phyloP scores from a whole-genome alignment of 2,329 filamentous ascomycete species.

The Penicillium sp. region DNA sequence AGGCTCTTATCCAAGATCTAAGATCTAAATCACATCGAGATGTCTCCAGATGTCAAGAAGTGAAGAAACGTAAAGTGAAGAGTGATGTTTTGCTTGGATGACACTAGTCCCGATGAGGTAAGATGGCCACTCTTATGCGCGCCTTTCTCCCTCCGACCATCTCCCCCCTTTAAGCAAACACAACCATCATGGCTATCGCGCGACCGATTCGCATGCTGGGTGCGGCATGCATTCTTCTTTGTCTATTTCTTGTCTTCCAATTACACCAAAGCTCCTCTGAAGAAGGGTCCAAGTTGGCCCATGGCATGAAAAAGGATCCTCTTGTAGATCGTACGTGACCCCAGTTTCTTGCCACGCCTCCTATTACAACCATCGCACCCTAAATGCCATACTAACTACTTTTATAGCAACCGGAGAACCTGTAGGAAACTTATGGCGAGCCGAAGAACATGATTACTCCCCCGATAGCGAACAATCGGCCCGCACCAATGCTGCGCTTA shows the following conservation, averaged over 20 bases:
- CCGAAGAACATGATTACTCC: slow-evolving; percentile 66
- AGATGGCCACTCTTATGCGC: slow-evolving; percentile 16
- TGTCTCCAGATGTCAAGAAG: neutral
- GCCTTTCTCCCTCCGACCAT: slow-evolving; percentile 8
- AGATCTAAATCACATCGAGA: slow-evolving; percentile 1
- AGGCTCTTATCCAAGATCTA: neutral
- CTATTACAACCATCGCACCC: neutral
- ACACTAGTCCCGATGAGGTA: slow-evolving; percentile 23
- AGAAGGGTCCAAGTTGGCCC: slow-evolving; percentile 38
- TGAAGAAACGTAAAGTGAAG: slow-evolving; percentile 1
- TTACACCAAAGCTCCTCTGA: slow-evolving; percentile 52
- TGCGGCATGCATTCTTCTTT: slow-evolving; percentile 60
- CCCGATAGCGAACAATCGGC: slow-evolving; percentile 65
- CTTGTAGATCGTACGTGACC: slow-evolving; percentile 67
- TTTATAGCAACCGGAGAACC: slow-evolving; percentile 70
- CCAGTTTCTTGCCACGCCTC: slow-evolving; percentile 9
- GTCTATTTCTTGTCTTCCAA: slow-evolving; percentile 70
- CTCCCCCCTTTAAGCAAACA: slow-evolving; percentile 18
- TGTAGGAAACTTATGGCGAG: slow-evolving; percentile 63
- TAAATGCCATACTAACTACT: slow-evolving; percentile 12
- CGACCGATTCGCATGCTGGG: slow-evolving; percentile 73
- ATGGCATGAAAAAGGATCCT: slow-evolving; percentile 67
- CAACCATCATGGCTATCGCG: slow-evolving; percentile 64
- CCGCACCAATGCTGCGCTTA: slow-evolving; percentile 84
- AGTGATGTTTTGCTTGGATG: slow-evolving; percentile 10